These are phyloP conservation scores for Mycosarcoma mackinlayi DNA, from an alignment of 1,284 basidiomycete genomes.

Conservation along the genomic window DNA sequence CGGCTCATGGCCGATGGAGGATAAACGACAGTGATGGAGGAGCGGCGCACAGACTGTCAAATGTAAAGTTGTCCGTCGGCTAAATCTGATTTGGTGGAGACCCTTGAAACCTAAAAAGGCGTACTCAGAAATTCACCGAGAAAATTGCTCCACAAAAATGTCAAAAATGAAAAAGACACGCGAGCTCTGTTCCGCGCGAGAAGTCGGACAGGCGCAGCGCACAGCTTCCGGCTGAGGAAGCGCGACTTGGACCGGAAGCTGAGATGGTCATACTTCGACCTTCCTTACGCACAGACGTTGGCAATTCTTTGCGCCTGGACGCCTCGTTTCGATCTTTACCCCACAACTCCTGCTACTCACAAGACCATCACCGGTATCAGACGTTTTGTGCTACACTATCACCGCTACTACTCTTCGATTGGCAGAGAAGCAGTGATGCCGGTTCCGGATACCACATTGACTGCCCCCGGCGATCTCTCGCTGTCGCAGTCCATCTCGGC, in stretches of 20 bases:
- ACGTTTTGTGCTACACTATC: too few relatives aligned
- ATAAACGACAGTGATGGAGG: background rate
- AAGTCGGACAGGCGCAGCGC: slow-evolving; percentile 2
- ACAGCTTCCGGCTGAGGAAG: slow-evolving; percentile 23
- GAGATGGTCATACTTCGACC: background rate
- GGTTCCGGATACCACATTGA: slow-evolving; percentile 20
- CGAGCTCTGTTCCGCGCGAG: slow-evolving; percentile 22
- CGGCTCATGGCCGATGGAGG: background rate
- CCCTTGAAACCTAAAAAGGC: background rate
- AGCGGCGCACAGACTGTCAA: too few relatives aligned
- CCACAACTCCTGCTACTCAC: too few relatives aligned
- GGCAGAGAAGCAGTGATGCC: slow-evolving; percentile 10
- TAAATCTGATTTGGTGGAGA: slow-evolving; percentile 2
- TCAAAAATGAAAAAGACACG: slow-evolving; percentile 4
- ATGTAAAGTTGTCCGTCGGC: background rate
- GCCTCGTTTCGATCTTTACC: too few relatives aligned
- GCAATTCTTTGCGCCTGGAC: too few relatives aligned
- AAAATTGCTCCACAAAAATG: slow-evolving; percentile 16
- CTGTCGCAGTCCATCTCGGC: slow-evolving; percentile 47
- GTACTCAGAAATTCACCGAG: slow-evolving; percentile 11
- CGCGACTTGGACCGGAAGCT: slow-evolving; percentile 17
- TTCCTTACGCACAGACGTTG: slow-evolving; percentile 23
- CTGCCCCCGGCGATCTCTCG: slow-evolving; percentile 19
- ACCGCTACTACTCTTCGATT: background rate
- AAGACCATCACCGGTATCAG: too few relatives aligned